Evolutionary conservation across 225 moss, liverwort and hornwort genomes (phyloP).

Genomic region (Asterella californica): DNA sequence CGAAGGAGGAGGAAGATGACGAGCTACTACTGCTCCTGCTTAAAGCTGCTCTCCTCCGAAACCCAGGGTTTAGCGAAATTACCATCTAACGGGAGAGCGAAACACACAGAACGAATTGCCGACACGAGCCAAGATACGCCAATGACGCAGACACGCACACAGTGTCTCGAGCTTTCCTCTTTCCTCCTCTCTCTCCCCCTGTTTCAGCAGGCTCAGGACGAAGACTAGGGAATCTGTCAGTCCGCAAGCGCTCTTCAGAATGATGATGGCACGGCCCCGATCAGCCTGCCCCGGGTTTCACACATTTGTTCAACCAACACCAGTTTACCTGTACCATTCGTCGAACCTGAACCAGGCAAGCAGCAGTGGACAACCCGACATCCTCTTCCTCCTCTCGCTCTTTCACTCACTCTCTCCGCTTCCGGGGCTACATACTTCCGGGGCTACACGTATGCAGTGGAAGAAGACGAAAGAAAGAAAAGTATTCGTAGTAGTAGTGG

Average conservation of each 20-base stretch:
- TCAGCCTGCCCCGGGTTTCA: slow-evolving; percentile 5
- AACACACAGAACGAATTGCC: too few species aligned
- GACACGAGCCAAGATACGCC: neutral
- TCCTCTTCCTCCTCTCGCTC: neutral
- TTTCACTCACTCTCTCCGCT: neutral
- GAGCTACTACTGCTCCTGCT: neutral
- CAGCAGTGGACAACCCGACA: slow-evolving; percentile 8
- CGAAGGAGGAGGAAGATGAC: neutral
- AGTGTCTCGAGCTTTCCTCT: neutral
- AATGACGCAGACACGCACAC: neutral
- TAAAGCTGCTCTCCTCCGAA: neutral
- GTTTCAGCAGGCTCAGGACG: neutral
- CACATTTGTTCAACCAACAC: slow-evolving; percentile 1
- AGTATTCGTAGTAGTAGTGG: neutral
- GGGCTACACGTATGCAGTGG: neutral
- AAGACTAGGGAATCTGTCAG: slow-evolving; percentile 9
- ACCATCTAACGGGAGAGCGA: neutral
- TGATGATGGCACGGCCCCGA: slow-evolving; percentile 17
- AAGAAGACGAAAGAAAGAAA: neutral
- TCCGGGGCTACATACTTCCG: neutral
- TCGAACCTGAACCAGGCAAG: neutral
- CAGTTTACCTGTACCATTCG: slow-evolving; percentile 16
- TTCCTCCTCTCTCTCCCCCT: neutral
- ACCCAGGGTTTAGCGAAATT: slow-evolving; percentile 8
- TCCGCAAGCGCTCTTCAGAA: slow-evolving; percentile 2